Percentiles rank a stretch among this genome's conserved stretches.
phyloP scores from a whole-genome alignment of 139 green algal species.

The Picochlorum sp. region DNA sequence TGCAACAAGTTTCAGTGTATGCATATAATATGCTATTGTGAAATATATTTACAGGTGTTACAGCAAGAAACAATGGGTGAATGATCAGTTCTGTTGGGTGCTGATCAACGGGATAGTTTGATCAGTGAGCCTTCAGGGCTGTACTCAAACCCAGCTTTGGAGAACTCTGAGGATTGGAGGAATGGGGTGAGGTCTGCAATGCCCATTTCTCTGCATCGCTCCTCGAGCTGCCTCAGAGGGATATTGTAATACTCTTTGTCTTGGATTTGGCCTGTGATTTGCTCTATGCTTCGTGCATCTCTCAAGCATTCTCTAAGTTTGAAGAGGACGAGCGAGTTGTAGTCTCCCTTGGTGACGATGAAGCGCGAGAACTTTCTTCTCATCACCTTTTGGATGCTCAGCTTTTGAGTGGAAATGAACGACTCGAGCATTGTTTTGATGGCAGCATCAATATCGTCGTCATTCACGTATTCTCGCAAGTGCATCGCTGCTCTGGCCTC shows the following conservation, averaged over 20 bases:
- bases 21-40: not conserved
- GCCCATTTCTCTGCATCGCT: conserved; percentile 70
- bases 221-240: conserved; percentile 49
- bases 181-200: conserved; percentile 74
- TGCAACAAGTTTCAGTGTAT: not conserved
- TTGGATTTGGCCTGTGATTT: conserved; percentile 17
- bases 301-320: conserved; percentile 62
- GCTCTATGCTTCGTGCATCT: conserved; percentile 35
- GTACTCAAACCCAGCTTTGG: conserved; percentile 44
- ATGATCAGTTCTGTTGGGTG: too few relatives aligned
- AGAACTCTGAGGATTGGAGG: conserved; percentile 48
- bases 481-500: conserved; percentile 95
- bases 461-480: conserved; percentile 76
- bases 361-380: conserved; percentile 61
- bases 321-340: conserved; percentile 72
- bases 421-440: conserved; percentile 85
- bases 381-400: conserved; percentile 82
- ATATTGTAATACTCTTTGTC: conserved; percentile 18
- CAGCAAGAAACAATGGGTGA: not conserved
- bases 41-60: not conserved
- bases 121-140: conserved; percentile 19
- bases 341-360: conserved; percentile 79
- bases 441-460: conserved; percentile 74
- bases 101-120: conserved; percentile 21
- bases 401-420: conserved; percentile 97